These are phyloP conservation scores for Saprolegnia parasitica DNA, from an alignment of 352 stramenopile species.

Conservation along the genomic window DNA sequence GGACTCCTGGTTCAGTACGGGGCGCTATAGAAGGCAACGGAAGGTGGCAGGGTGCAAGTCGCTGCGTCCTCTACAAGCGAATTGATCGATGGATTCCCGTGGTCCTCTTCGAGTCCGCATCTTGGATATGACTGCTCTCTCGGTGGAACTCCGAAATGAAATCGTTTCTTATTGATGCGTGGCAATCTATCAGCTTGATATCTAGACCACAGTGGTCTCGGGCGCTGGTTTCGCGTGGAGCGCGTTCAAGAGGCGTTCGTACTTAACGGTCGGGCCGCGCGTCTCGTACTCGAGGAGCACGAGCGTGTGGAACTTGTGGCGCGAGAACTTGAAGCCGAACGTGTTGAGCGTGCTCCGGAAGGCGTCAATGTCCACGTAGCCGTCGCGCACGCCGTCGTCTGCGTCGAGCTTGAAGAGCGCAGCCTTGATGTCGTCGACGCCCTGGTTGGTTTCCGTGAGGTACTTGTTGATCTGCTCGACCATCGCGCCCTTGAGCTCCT, in stretches of 20 bases:
- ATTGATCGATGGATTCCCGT: no score
- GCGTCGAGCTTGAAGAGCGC: not conserved
- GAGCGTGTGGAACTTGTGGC: slow-evolving; percentile 29
- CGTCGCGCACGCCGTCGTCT: slow-evolving; percentile 16
- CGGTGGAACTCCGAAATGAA: no score
- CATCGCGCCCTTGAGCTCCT: slow-evolving; percentile 27
- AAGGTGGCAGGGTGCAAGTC: no score
- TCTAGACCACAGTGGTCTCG: not conserved
- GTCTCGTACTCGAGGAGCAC: slow-evolving; percentile 25
- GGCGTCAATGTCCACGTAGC: slow-evolving; percentile 24
- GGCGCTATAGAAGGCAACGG: no score
- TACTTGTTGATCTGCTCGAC: slow-evolving; percentile 20
- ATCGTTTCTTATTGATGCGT: no score
- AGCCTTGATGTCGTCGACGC: slow-evolving; percentile 4
- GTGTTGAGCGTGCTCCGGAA: slow-evolving; percentile 20
- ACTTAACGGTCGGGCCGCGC: slow-evolving; percentile 20
- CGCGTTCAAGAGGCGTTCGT: slow-evolving; percentile 11
- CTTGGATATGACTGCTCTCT: no score
- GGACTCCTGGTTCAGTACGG: no score
- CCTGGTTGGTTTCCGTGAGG: slow-evolving; percentile 6
- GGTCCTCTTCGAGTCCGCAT: no score
- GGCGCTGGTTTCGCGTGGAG: not conserved
- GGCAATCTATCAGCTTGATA: no score
- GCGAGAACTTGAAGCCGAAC: slow-evolving; percentile 24
- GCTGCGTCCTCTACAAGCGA: no score